Base-by-base conservation (phyloP, 768 basidiomycete species). In the Podaxis rugospora region DNA sequence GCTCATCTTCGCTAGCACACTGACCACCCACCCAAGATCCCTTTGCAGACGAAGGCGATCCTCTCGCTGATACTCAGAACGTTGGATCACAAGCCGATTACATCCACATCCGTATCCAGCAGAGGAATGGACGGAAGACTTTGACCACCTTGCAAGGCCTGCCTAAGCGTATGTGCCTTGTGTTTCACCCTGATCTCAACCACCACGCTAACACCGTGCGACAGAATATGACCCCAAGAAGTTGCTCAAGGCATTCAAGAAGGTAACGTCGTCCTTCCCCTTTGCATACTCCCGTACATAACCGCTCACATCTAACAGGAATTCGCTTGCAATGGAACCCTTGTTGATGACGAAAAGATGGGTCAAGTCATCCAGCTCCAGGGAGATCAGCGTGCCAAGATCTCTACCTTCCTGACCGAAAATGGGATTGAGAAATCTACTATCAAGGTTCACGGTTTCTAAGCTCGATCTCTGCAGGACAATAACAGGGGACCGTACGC, bases 321-420 rank as follows among this genome's bases (percentile, higher is more conserved):
- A 81, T 97, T 98, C 67, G 95, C 95, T 66, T 98, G 95, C 81
- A 99, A 99, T 76, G 97, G 97, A 67, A 95, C 90, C 54, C 85
- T 99, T 67, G 92, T 97, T 66, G 92, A 95, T 56, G 93, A 97
- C 77, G 92, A 92, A 74, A 93, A 95, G 78, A 86, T 93, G 79
- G 97, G 97, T 59, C 84, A 95, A 78, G 93, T 99, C 72, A 93
- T 99, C 70, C 97, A 99, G 78, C 88, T 99, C 65, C 97, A 98
- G 74, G 97, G 97, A 63, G 97, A 99, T 76, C 97, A 99, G 76
- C 86, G 97, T 55, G 75, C 82, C 71, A 95, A 95, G 82, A 96
- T 98, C 65, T 85, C 84, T 57, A 84, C 80, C 52, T 98, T 98
- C 83, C 87, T 99, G 66, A 79, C 82, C 63, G 88, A 91, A 69